Base-by-base conservation (phyloP, 2,329 filamentous ascomycete genomes). In the Chaetomiaceae sp. region DNA sequence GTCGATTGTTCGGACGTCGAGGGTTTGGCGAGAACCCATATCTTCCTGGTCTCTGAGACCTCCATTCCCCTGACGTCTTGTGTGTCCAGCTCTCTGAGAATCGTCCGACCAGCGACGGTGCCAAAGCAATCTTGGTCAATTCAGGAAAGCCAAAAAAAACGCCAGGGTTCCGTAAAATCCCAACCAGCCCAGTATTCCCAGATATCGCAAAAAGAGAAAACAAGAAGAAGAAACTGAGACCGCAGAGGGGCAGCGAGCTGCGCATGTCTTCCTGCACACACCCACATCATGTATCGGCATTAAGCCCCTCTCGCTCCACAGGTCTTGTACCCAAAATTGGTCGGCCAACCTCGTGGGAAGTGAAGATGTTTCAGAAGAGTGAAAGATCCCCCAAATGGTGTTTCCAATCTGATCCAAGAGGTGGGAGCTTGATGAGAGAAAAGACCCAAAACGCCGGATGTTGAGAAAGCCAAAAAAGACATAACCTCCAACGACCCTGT, bases 321-420 rank as follows among this genome's bases (percentile, higher is more conserved):
- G 61, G 57, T 55, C 56, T 63, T 64, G 68, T 68, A 70, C 71
- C 69, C 70, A 66, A 72, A 69, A 65, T 49, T 61, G 69, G 67
- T 71, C 68, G 68, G 70, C 73, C 73, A 76, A 75, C 72, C 71
- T 75, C 68, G 62, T 62, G 58, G 74, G 73, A 75, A 76, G 73
- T 70, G 73, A 72, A 74, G 71, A 68, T 61, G 57, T 66, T 61
- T 58, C 57, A 58, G 59, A 48, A 23, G 38, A 61, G 60, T 55
- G 61, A 63, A 66, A 63, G 58, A 62, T 69, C 72, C 72, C 72
- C 73, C 73, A 66, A 70, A 70, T 70, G 69, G 69, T 70, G 63
- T 67, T n/a, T 69, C 69, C 74, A 77, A 76, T 77, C 71, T 77
- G 74, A 74, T 70, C 70, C 72, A 64, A 54, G 54, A 55, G 50